These are phyloP conservation scores for Wickerhamiella sorbophila DNA, from an alignment of 805 yeast species.

Conservation along the genomic window DNA sequence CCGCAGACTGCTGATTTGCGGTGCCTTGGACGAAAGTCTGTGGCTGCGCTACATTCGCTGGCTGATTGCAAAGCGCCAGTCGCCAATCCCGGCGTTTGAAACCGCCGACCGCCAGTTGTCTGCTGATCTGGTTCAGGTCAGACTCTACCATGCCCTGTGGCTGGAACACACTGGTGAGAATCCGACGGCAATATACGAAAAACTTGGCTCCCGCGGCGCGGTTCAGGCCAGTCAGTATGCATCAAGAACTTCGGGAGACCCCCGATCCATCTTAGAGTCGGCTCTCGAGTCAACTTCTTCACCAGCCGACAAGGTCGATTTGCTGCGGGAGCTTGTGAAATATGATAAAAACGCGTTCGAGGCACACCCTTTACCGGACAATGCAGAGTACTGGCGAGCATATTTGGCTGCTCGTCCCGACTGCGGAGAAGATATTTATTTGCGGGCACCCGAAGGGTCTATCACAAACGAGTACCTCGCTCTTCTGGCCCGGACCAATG, in stretches of 20 bases:
- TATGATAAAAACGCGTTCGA: constrained; percentile 6
- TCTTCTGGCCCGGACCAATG: constrained; percentile 9
- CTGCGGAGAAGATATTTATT: constrained; percentile 9
- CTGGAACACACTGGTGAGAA: constrained; percentile 15
- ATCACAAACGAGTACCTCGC: constrained; percentile 8
- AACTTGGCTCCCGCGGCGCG: not conserved
- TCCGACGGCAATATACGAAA: constrained; percentile 19
- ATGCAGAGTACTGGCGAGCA: constrained; percentile 6
- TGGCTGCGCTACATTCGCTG: constrained; percentile 61
- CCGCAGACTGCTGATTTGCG: constrained; percentile 46
- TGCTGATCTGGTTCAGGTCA: constrained; percentile 16
- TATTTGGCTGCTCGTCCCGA: constrained; percentile 8
- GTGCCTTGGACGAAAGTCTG: constrained; percentile 40
- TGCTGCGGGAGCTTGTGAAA: constrained; percentile 7
- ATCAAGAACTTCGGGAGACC: constrained; percentile 1
- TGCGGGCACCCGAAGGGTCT: constrained; percentile 8
- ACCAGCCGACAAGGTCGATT: not conserved
- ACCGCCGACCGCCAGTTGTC: constrained; percentile 33
- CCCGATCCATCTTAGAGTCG: not conserved
- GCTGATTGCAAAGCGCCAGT: constrained; percentile 23
- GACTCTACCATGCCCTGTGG: constrained; percentile 24
- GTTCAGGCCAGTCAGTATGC: constrained; percentile 6
- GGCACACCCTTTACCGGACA: not conserved
- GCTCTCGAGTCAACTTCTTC: not conserved
- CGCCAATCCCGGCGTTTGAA: constrained; percentile 29